Evolutionary conservation across 208 protist species (phyloP), one percentile per base, ranked within the genome.

Genomic region (Wallacemonas sp.): DNA sequence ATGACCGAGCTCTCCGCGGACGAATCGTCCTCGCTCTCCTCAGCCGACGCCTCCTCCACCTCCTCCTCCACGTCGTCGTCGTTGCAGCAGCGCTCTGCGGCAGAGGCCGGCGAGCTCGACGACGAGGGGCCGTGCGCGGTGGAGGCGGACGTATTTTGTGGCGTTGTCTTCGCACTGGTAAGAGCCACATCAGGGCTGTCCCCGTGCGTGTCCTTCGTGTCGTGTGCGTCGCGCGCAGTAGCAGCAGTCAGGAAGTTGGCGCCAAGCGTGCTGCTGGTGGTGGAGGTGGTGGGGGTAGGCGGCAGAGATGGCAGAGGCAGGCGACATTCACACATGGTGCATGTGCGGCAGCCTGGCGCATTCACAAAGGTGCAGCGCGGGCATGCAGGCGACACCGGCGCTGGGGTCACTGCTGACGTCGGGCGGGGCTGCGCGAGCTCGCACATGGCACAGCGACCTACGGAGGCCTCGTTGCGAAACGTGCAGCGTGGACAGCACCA

Each of bases 351-450:
- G 52, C 2, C 50, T 54, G 49, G 25, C 2, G 50, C 42, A 33
- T 83, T 83, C 2, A 77, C 11, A 52, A 83, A 79, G 0, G 77
- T 83, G 61, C 77, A 83, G 20, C 67, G 70, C 3, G 73, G 72
- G 45, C 72, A 86, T 23, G 75, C 3, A 3, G 11, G 41, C 22
- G 44, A 18, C 39, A 28, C 26, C 16, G 39, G 42, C 16, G 42
- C 39, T 46, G 48, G 14, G 31, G 36, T 29, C 20, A 18, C 33
- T 12, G 18, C 41, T 36, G n/a, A n/a, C 20, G 31, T 45, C 32
- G 38, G 28, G 62, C 11, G 8, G 3, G 46, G 36, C 2, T 31
- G 26, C 3, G 49, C 11, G 7, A 23, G 10, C n/a, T 39, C 70
- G 39, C 54, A 69, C 44, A 65, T 64, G 4, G 23, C 41, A 59